These are phyloP conservation scores for Papilionanthe hybrid DNA, from an alignment of 116 monocot species.

Conservation along the genomic window DNA sequence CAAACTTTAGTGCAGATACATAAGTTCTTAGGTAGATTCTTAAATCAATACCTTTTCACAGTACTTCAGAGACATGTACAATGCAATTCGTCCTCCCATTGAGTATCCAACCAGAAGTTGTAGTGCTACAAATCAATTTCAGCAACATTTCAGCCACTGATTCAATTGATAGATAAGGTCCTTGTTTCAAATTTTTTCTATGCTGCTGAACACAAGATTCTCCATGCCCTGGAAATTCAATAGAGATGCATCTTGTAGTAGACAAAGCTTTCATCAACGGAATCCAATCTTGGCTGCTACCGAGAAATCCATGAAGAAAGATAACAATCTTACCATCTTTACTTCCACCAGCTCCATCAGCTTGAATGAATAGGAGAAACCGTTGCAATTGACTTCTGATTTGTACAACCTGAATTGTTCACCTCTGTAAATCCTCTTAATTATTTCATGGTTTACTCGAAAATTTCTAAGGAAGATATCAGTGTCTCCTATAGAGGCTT, in stretches of 20 bases:
- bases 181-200: slow-evolving; percentile 12
- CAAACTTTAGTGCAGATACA: not conserved
- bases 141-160: slow-evolving; percentile 51
- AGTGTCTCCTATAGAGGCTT: slow-evolving; percentile 58
- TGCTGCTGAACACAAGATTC: slow-evolving; percentile 37
- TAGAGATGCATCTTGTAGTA: slow-evolving; percentile 49
- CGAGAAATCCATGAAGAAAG: slow-evolving; percentile 94
- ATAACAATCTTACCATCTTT: slow-evolving; percentile 38
- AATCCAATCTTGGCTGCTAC: slow-evolving; percentile 77
- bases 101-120: slow-evolving; percentile 85
- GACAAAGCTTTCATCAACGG: slow-evolving; percentile 84
- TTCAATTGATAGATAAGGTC: slow-evolving; percentile 38
- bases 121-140: slow-evolving; percentile 45
- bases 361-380: slow-evolving; percentile 38
- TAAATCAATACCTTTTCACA: slow-evolving; percentile 57
- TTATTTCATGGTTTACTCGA: slow-evolving; percentile 32
- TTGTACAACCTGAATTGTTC: slow-evolving; percentile 39
- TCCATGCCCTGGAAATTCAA: slow-evolving; percentile 94
- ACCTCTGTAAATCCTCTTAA: slow-evolving; percentile 34
- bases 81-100: slow-evolving; percentile 90
- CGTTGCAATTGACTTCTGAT: slow-evolving; percentile 20
- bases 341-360: slow-evolving; percentile 45
- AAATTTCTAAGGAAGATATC: slow-evolving; percentile 38
- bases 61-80: slow-evolving; percentile 77
- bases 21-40: not conserved